Conservation (phyloP, 495 filamentous ascomycete species). For the Penicillium pulvis region DNA sequence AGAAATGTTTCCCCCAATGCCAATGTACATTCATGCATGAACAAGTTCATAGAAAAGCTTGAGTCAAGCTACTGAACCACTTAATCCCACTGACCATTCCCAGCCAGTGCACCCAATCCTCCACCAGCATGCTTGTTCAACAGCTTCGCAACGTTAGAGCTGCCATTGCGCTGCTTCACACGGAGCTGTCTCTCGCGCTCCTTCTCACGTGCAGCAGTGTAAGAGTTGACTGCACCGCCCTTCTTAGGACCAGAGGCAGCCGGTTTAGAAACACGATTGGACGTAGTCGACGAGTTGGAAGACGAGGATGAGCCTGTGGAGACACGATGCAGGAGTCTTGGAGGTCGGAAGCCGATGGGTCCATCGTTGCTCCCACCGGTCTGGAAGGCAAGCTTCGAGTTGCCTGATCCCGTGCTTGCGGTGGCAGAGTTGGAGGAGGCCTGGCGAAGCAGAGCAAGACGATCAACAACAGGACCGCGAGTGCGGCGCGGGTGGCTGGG, state of each 20-base stretch:
- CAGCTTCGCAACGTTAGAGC: constrained; percentile 39
- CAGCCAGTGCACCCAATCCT: constrained; percentile 36
- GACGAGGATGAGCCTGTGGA: constrained; percentile 60
- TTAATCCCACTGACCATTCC: constrained; percentile 45
- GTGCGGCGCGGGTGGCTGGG: constrained; percentile 53
- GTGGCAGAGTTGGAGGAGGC: constrained; percentile 56
- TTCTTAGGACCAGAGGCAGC: constrained; percentile 64
- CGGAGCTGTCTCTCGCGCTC: constrained; percentile 64
- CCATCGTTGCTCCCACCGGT: constrained; percentile 39
- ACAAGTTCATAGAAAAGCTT: neutral
- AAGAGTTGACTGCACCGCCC: constrained; percentile 74
- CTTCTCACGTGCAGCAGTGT: constrained; percentile 73
- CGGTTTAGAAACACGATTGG: constrained; percentile 42
- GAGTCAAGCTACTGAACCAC: neutral
- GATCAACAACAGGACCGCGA: constrained; percentile 68
- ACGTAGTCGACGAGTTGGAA: constrained; percentile 28
- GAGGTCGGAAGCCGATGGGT: constrained; percentile 65
- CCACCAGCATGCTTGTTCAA: constrained; percentile 40
- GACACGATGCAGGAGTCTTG: constrained; percentile 74
- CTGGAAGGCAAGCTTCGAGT: constrained; percentile 64
- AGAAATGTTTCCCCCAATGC: neutral
- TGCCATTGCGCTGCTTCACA: constrained; percentile 44
- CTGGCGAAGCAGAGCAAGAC: constrained; percentile 73
- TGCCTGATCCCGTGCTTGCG: constrained; percentile 41
- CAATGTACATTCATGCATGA: constrained; percentile 1